phyloP scores from a whole-genome alignment of 129 eudicot genomes.

The Pittosporum tobira region DNA sequence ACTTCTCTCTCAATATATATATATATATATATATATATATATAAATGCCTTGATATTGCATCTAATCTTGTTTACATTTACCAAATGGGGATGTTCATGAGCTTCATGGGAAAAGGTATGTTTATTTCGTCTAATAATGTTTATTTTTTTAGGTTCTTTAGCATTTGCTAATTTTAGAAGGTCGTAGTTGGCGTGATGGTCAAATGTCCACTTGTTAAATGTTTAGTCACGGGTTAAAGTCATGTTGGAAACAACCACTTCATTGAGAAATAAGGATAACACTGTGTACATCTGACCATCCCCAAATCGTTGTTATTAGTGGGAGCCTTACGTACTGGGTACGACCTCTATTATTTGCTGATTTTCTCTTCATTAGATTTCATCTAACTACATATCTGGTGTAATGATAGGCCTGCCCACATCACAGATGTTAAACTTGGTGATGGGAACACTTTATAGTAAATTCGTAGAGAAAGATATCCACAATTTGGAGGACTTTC shows the following conservation, averaged over 20 bases:
- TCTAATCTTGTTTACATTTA: slow-evolving; percentile 9
- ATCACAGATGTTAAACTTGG: slow-evolving; percentile 55
- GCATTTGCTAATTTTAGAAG: too few species aligned
- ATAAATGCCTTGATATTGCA: not conserved
- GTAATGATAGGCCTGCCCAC: slow-evolving; percentile 55
- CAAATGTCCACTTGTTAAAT: too few species aligned
- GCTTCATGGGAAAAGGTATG: slow-evolving; percentile 72
- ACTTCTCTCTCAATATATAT: not conserved
- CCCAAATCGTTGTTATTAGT: not conserved
- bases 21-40: not conserved
- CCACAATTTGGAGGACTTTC: slow-evolving; percentile 59
- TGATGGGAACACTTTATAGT: slow-evolving; percentile 61
- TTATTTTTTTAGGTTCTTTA: too few species aligned
- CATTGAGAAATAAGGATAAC: too few species aligned
- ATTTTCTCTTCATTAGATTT: too few species aligned
- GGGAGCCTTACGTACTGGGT: too few species aligned
- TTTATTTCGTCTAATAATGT: not conserved
- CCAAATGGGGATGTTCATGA: slow-evolving; percentile 61
- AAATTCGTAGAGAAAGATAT: slow-evolving; percentile 69
- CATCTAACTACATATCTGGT: too few species aligned
- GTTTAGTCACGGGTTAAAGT: too few species aligned
- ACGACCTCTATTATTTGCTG: too few species aligned
- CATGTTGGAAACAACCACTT: too few species aligned
- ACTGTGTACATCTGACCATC: too few species aligned
- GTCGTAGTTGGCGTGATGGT: too few species aligned